These are phyloP conservation scores for Acer negundo DNA, from an alignment of 345 rosid species.

Conservation along the genomic window DNA sequence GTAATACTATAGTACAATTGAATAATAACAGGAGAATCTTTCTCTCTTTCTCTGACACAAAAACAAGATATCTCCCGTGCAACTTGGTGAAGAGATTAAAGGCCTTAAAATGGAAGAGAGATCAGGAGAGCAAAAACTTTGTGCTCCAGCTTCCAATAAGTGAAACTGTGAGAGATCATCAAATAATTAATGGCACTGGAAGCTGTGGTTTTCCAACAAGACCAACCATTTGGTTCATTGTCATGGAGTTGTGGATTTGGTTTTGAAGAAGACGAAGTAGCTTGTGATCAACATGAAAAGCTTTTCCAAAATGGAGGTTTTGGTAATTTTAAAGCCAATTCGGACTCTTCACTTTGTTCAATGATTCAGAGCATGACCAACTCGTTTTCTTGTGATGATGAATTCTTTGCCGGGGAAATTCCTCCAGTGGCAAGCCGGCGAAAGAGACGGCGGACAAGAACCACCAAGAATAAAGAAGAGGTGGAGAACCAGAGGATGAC, in stretches of 20 bases:
- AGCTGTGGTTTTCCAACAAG: slow-evolving; percentile 39
- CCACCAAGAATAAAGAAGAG: slow-evolving; percentile 47
- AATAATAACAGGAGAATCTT: slow-evolving; percentile 19
- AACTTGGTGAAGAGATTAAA: slow-evolving; percentile 17
- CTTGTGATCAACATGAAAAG: slow-evolving; percentile 4
- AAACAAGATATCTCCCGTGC: slow-evolving; percentile 28
- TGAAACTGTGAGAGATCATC: neutral
- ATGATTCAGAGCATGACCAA: slow-evolving; percentile 8
- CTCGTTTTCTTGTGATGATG: slow-evolving; percentile 18
- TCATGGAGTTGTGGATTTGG: slow-evolving; percentile 21
- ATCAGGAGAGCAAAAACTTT: neutral
- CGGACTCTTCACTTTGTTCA: slow-evolving; percentile 15
- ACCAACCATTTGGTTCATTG: slow-evolving; percentile 24
- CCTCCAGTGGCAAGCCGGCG: slow-evolving; percentile 26
- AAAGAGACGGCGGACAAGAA: slow-evolving; percentile 46
- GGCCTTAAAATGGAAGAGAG: slow-evolving; percentile 11
- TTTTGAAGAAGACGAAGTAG: slow-evolving; percentile 16
- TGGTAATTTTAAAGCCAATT: slow-evolving; percentile 16
- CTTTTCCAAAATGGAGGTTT: slow-evolving; percentile 12
- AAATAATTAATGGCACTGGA: slow-evolving; percentile 36
- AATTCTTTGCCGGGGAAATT: slow-evolving; percentile 12
- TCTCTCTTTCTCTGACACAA: slow-evolving; percentile 18
- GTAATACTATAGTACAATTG: neutral
- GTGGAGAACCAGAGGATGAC: slow-evolving; percentile 67
- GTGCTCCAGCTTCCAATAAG: neutral